A percentile compares a stretch with the other conserved stretches of the same genome.
Conservation (phyloP, 2,329 filamentous ascomycete genomes). For the Hypoxylon sp. region DNA sequence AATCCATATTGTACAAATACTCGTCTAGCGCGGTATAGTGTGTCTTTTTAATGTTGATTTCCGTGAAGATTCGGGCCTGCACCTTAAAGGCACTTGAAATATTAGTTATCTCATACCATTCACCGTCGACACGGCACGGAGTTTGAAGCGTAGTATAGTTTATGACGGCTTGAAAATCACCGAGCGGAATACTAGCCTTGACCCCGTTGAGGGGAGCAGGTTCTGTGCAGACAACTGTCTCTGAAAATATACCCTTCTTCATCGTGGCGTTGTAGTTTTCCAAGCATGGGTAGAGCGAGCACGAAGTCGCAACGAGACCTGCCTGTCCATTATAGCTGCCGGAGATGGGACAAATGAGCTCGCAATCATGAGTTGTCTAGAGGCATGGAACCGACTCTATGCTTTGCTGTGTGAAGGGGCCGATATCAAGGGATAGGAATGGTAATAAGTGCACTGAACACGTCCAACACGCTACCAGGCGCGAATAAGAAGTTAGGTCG, state of each 20-base stretch:
- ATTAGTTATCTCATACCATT: conserved; percentile 30
- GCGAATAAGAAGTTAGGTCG: conserved; percentile 45
- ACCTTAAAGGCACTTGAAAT: conserved; percentile 22
- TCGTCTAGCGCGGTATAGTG: conserved; percentile 34
- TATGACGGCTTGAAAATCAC: not conserved
- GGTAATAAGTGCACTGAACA: conserved; percentile 43
- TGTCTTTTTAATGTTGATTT: conserved; percentile 33
- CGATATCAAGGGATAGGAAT: conserved; percentile 49
- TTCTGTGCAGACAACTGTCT: conserved; percentile 33
- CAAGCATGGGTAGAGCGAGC: conserved; percentile 39
- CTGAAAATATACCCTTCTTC: conserved; percentile 27
- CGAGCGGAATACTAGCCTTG: conserved; percentile 16
- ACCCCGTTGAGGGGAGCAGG: conserved; percentile 31
- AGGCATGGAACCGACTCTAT: conserved; percentile 44
- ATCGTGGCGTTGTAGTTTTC: conserved; percentile 39
- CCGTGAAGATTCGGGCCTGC: conserved; percentile 17
- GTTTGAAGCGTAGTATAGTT: conserved; percentile 38
- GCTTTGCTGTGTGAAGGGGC: conserved; percentile 52
- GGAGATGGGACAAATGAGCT: conserved; percentile 36
- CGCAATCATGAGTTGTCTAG: conserved; percentile 18
- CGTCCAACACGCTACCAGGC: conserved; percentile 18
- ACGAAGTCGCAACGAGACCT: conserved; percentile 38
- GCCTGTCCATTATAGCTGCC: conserved; percentile 4
- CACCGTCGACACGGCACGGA: conserved; percentile 31
- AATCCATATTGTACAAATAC: conserved; percentile 39